Conservation (phyloP, 805 yeast genomes). For the Teunomyces barrocoloradensis region DNA sequence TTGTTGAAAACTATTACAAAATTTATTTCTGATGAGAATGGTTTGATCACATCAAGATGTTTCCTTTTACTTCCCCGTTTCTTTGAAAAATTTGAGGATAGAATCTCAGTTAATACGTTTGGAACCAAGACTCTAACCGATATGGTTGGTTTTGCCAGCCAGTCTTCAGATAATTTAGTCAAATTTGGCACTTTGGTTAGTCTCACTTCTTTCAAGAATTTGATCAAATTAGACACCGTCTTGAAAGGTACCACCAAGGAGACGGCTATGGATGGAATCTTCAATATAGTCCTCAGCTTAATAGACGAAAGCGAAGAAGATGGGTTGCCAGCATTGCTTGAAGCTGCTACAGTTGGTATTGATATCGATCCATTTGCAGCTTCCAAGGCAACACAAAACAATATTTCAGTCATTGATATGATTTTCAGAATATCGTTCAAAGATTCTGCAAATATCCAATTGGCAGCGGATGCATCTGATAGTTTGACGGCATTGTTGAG, state of each 20-base stretch:
- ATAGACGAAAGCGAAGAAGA: constrained; percentile 73
- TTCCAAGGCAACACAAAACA: constrained; percentile 11
- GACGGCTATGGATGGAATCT: constrained; percentile 31
- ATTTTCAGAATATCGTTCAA: constrained; percentile 64
- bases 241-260: constrained; percentile 9
- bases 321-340: constrained; percentile 69
- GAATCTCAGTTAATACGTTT: constrained; percentile 27
- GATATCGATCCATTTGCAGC: constrained; percentile 31
- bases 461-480: constrained; percentile 65
- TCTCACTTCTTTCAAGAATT: constrained; percentile 46
- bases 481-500: constrained; percentile 61
- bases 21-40: constrained; percentile 12
- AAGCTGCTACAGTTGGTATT: constrained; percentile 60
- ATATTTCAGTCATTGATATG: constrained; percentile 47
- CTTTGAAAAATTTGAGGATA: constrained; percentile 48
- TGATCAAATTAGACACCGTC: constrained; percentile 16
- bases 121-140: constrained; percentile 27
- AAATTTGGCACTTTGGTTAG: constrained; percentile 47
- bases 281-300: constrained; percentile 43
- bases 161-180: constrained; percentile 14
- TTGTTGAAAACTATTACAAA: constrained; percentile 7
- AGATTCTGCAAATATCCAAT: constrained; percentile 72
- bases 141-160: constrained; percentile 25
- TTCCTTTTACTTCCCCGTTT: constrained; percentile 56
- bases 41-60: constrained; percentile 47